A percentile compares a stretch with the other conserved stretches of the same genome.
Conservation (phyloP, 345 rosid genomes). For the Gossypium raimondii region DNA sequence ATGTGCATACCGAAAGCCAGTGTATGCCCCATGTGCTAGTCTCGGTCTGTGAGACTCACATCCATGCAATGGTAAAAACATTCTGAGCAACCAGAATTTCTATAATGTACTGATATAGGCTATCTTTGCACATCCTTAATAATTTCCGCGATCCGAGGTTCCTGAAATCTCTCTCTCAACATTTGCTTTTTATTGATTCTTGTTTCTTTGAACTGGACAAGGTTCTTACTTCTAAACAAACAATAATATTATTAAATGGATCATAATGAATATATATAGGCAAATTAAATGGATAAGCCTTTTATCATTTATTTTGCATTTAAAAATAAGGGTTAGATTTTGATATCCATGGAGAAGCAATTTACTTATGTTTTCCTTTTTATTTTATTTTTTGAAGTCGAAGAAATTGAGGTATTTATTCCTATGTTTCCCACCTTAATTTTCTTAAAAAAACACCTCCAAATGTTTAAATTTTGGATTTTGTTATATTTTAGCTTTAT, state of each 20-base stretch:
- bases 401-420: no score
- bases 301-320: no score
- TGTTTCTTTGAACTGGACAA: background rate
- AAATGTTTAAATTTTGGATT: no score
- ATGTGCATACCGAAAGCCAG: background rate
- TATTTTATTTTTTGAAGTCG: no score
- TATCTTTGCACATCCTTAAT: background rate
- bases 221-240: background rate
- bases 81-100: background rate
- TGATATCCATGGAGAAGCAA: no score
- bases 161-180: background rate
- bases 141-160: background rate
- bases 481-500: no score
- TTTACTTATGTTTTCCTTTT: no score
- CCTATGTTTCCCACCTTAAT: no score
- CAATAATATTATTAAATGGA: background rate
- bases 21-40: background rate
- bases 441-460: no score
- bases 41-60: background rate
- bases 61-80: background rate
- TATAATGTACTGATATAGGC: background rate
- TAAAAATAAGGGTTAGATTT: no score
- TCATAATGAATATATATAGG: no score
- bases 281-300: no score
- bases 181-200: background rate